These are phyloP conservation scores for Penicillium longicatenatum DNA, from an alignment of 495 filamentous ascomycete genomes.

Conservation along the genomic window DNA sequence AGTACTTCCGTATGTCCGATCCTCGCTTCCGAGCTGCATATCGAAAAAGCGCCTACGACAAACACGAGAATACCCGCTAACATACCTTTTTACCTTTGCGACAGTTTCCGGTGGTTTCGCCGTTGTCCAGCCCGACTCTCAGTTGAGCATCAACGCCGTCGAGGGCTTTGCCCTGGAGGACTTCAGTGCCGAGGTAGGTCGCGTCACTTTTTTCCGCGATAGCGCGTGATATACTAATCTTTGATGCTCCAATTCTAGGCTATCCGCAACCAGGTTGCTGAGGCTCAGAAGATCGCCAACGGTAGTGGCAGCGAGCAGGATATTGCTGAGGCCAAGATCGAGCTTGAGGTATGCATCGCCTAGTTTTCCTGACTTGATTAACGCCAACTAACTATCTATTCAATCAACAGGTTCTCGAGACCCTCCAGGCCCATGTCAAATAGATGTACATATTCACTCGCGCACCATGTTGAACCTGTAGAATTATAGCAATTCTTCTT, in stretches of 20 bases:
- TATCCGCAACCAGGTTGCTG: slow-evolving; percentile 65
- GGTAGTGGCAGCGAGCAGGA: slow-evolving; percentile 95
- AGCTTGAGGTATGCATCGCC: slow-evolving; percentile 77
- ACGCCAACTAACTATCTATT: slow-evolving; percentile 17
- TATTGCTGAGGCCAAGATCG: slow-evolving; percentile 96
- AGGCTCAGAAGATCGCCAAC: slow-evolving; percentile 91
- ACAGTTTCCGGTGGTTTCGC: slow-evolving; percentile 96
- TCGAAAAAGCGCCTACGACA: background rate
- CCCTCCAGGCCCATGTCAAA: slow-evolving; percentile 74
- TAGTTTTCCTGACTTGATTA: background rate
- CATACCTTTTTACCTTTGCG: slow-evolving; percentile 7
- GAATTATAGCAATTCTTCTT: slow-evolving; percentile 45
- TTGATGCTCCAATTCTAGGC: slow-evolving; percentile 26
- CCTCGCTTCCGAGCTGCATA: slow-evolving; percentile 7
- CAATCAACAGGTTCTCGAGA: slow-evolving; percentile 63
- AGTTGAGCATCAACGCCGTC: slow-evolving; percentile 95
- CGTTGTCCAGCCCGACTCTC: slow-evolving; percentile 91
- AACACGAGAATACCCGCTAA: slow-evolving; percentile 22
- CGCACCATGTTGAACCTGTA: slow-evolving; percentile 40
- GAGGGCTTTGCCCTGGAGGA: slow-evolving; percentile 94
- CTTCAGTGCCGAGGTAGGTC: slow-evolving; percentile 79
- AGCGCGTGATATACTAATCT: slow-evolving; percentile 17
- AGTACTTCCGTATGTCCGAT: slow-evolving; percentile 91
- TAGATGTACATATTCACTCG: slow-evolving; percentile 57
- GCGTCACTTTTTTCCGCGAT: background rate